Percentiles rank a stretch among this genome's conserved stretches.
Evolutionary conservation across 805 yeast genomes (phyloP).

Genomic region (Starmerella ratchasimensis): DNA sequence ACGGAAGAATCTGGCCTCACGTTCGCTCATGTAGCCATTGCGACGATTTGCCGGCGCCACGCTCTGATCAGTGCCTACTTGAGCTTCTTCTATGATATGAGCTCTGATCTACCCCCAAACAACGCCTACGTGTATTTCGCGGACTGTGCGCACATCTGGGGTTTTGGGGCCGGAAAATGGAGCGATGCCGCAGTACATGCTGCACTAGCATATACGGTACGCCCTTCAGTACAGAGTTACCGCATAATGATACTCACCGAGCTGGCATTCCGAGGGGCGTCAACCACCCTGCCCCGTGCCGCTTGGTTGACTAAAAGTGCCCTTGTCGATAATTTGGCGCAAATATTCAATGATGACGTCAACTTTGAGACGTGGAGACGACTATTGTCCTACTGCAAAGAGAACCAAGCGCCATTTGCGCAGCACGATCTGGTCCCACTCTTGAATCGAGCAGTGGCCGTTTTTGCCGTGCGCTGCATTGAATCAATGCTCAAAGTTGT

Average conservation of each 20-base stretch:
- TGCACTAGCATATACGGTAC: conserved; percentile 7
- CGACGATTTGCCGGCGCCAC: conserved; percentile 1
- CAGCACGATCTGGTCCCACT: neutral
- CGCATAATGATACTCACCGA: conserved; percentile 5
- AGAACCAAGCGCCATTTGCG: too few relatives aligned
- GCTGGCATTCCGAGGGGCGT: conserved; percentile 7
- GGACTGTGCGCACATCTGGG: neutral
- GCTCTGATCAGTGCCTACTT: neutral
- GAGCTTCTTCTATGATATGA: neutral
- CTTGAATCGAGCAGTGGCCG: neutral
- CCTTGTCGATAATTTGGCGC: conserved; percentile 1
- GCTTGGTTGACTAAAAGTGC: conserved; percentile 1
- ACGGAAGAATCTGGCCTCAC: conserved; percentile 1
- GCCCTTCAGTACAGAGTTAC: neutral
- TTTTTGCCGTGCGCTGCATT: neutral
- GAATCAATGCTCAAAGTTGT: neutral
- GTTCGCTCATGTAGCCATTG: conserved; percentile 2
- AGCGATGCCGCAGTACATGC: conserved; percentile 8
- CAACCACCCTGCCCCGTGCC: conserved; percentile 1
- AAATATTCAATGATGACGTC: neutral
- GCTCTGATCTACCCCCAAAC: neutral
- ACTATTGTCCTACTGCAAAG: too few relatives aligned
- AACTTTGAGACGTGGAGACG: too few relatives aligned
- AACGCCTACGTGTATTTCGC: conserved; percentile 4
- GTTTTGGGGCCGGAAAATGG: conserved; percentile 2